Conservation (phyloP, 371 early-diverging fungal genomes). For the Fennellomyces sp. region DNA sequence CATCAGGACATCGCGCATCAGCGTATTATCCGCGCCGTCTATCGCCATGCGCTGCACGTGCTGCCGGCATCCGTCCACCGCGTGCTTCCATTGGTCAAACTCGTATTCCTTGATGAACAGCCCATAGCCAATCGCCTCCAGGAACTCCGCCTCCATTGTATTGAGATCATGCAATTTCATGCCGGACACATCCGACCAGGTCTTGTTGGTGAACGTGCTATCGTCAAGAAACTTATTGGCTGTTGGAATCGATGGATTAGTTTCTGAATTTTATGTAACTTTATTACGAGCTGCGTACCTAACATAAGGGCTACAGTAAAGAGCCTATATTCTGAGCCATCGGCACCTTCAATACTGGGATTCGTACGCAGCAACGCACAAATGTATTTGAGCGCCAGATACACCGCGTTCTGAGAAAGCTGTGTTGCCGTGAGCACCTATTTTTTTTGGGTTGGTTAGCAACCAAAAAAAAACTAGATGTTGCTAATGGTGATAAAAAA, state of each 20-base stretch:
- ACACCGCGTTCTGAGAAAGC: slow-evolving; percentile 58
- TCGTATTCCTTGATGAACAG: slow-evolving; percentile 65
- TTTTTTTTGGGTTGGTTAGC: neutral
- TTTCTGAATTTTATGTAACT: too few species aligned
- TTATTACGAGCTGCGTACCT: slow-evolving; percentile 18
- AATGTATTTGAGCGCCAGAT: slow-evolving; percentile 62
- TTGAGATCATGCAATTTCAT: slow-evolving; percentile 66
- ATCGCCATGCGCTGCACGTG: slow-evolving; percentile 5
- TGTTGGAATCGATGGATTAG: too few species aligned
- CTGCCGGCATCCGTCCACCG: slow-evolving; percentile 5
- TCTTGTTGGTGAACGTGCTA: slow-evolving; percentile 72
- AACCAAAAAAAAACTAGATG: too few species aligned
- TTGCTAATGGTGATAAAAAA: too few species aligned
- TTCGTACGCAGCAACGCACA: slow-evolving; percentile 59
- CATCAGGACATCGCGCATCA: slow-evolving; percentile 1
- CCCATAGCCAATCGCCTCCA: slow-evolving; percentile 61
- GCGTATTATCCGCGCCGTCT: slow-evolving; percentile 3
- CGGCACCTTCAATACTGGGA: slow-evolving; percentile 63
- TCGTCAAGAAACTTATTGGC: slow-evolving; percentile 75
- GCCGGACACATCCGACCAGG: slow-evolving; percentile 72
- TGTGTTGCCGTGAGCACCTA: slow-evolving; percentile 60
- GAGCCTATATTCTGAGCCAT: slow-evolving; percentile 77
- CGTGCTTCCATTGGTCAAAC: slow-evolving; percentile 36
- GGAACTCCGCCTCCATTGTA: slow-evolving; percentile 73
- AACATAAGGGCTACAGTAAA: slow-evolving; percentile 81